Evolutionary conservation across 2,329 filamentous ascomycete species (phyloP), one percentile per base, ranked within the genome.

Genomic region (Fusarium pilosicola): DNA sequence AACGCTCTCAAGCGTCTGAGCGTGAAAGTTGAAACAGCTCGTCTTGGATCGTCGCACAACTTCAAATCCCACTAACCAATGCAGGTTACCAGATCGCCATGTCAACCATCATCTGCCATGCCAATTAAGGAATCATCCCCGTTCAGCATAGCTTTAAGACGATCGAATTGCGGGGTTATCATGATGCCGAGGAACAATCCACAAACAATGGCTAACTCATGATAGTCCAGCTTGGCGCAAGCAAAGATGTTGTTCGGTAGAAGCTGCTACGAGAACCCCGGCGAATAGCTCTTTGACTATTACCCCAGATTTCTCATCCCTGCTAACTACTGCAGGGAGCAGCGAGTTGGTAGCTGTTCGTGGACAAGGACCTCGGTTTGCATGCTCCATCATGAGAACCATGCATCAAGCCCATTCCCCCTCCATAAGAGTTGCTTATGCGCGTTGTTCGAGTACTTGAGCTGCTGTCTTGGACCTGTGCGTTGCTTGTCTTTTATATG

Each of bases 21-120:
- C 24, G 51, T 42, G 26, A n/a, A 38, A 42, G 42, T 42, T 45
- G 42, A 54, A 57, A 61, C 54, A 51, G 36, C 49, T 30, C 63
- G 55, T 34, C 42, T 60, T 39, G 24, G 24, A 30, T 22, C 39
- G 45, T 36, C 30, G 44, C 63, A 48, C 52, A 57, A 36, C 32
- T 55, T 49, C 51, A 44, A 58, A 66, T 63, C 63, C 73, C 68
- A 63, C 76, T 78, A 77, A 70, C 76, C 74, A 64, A 77, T 77
- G 73, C 68, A 74, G 70, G 74, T 70, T 73, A 74, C 73, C 72
- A 76, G 62, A 66, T 77, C 74, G 75, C 64, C 71, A 67, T 59
- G 32, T 38, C 56, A 73, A 59, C 67, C 65, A 65, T 58, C 55
- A 49, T 61, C 52, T 57, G 48, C 64, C 70, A 58, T 60, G 45